Percentiles rank a stretch among this genome's conserved stretches.
These are phyloP conservation scores for Metschnikowia shivogae DNA, from an alignment of 805 yeast genomes.

Conservation along the genomic window DNA sequence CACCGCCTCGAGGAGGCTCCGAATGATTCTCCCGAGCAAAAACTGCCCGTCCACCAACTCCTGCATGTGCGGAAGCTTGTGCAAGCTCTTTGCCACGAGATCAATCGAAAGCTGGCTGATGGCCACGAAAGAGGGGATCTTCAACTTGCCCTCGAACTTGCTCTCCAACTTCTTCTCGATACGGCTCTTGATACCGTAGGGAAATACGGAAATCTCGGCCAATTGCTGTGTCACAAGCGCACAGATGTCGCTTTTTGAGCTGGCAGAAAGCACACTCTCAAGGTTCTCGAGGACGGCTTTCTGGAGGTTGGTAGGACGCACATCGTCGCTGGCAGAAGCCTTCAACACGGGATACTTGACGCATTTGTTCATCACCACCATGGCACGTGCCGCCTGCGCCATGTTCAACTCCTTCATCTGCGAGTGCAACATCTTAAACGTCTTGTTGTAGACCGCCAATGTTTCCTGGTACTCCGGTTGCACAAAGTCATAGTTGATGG, in stretches of 20 bases:
- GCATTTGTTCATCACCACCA: conserved; percentile 59
- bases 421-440: conserved; percentile 48
- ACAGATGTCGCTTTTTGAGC: conserved; percentile 29
- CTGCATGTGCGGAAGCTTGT: conserved; percentile 23
- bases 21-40: conserved; percentile 34
- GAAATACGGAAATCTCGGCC: conserved; percentile 49
- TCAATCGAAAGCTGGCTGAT: conserved; percentile 47
- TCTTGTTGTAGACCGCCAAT: conserved; percentile 48
- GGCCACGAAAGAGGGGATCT: conserved; percentile 63
- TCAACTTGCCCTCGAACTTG: conserved; percentile 31
- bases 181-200: conserved; percentile 56
- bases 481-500: conserved; percentile 38
- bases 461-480: conserved; percentile 56
- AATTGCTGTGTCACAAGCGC: conserved; percentile 51
- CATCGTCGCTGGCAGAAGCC: conserved; percentile 48
- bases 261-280: conserved; percentile 19
- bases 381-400: conserved; percentile 44
- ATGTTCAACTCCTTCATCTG: conserved; percentile 32
- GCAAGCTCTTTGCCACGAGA: conserved; percentile 38
- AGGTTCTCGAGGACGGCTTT: conserved; percentile 50
- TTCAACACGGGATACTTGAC: conserved; percentile 73
- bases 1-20: conserved; percentile 51
- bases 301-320: conserved; percentile 58
- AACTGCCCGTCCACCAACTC: conserved; percentile 43
- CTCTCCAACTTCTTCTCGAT: conserved; percentile 50